These are phyloP conservation scores for Mycena vulgaris DNA, from an alignment of 768 basidiomycete genomes.

Conservation along the genomic window DNA sequence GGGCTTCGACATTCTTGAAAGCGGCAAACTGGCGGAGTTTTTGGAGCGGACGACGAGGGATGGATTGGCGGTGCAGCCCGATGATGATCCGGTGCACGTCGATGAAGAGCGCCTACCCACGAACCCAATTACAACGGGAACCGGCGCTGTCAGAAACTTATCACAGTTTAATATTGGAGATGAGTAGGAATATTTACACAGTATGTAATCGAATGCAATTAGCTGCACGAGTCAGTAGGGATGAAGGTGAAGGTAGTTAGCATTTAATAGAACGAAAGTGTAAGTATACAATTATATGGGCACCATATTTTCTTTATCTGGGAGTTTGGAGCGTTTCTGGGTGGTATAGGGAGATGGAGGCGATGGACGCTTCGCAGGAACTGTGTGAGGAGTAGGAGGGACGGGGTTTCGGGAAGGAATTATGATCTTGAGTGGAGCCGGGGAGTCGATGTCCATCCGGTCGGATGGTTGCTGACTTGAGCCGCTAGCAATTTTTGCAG, in stretches of 20 bases:
- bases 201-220: background rate
- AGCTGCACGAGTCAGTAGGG: background rate
- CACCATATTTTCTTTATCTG: conserved; percentile 10
- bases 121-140: conserved; percentile 5
- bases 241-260: background rate
- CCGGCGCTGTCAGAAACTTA: background rate
- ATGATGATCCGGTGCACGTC: background rate
- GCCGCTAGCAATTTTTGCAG: background rate
- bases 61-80: background rate
- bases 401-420: background rate
- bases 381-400: background rate
- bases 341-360: background rate
- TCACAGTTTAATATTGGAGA: conserved; percentile 1
- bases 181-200: background rate
- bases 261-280: background rate
- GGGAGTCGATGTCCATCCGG: background rate
- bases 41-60: conserved; percentile 8
- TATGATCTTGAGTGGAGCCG: background rate
- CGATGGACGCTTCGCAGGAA: background rate
- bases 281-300: background rate
- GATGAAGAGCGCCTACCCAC: background rate
- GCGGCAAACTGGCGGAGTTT: conserved; percentile 5
- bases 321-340: background rate
- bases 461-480: background rate
- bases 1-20: conserved; percentile 3